Conservation (phyloP, 192 early-diverging fungal species). For the Backusella mclennaniae region DNA sequence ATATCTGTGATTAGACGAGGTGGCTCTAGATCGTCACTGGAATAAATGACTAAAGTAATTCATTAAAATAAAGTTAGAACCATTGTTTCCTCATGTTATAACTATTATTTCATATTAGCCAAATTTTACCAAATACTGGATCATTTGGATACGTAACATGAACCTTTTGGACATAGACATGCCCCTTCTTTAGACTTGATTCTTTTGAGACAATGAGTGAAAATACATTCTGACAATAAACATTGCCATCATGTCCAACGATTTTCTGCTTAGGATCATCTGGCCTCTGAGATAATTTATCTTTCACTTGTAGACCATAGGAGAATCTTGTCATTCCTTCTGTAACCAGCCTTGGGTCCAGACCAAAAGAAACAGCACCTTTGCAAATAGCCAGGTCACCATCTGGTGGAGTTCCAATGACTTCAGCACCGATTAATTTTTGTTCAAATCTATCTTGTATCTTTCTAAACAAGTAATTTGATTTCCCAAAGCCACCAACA, state of each 20-base stretch:
- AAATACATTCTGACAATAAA: neutral
- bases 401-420: conserved; percentile 41
- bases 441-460: conserved; percentile 39
- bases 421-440: conserved; percentile 25
- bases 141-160: neutral
- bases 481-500: conserved; percentile 55
- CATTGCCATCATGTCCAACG: neutral
- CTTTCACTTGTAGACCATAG: conserved; percentile 46
- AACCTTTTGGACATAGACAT: neutral
- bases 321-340: conserved; percentile 43
- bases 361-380: conserved; percentile 52
- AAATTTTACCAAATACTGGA: neutral
- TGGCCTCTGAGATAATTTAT: conserved; percentile 24
- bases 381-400: conserved; percentile 44
- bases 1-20: neutral
- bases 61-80: conserved; percentile 2
- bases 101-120: neutral
- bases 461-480: conserved; percentile 47
- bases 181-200: neutral
- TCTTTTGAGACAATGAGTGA: neutral
- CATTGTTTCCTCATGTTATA: too few relatives aligned
- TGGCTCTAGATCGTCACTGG: neutral
- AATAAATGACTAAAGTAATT: neutral
- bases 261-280: neutral
- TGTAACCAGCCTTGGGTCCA: conserved; percentile 43